These are phyloP conservation scores for Pyrrhoderma lamaoense DNA, from an alignment of 1,284 basidiomycete genomes.

Conservation along the genomic window DNA sequence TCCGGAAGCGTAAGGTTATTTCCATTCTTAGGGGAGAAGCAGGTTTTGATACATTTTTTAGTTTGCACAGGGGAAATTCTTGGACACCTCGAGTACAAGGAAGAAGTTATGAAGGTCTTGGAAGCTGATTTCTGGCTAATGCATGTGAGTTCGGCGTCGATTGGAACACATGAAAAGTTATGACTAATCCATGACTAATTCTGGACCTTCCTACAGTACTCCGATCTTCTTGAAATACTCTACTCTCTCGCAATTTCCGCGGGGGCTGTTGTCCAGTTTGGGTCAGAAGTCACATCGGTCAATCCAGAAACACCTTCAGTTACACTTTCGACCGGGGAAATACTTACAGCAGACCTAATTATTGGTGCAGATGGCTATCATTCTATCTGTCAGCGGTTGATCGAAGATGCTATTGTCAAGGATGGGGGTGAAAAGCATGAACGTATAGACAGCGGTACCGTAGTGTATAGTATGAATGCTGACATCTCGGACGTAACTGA, in stretches of 20 bases:
- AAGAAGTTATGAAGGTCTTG: constrained; percentile 45
- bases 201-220: constrained; percentile 32
- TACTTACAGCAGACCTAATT: constrained; percentile 47
- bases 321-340: constrained; percentile 39
- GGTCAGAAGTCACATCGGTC: constrained; percentile 32
- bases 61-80: constrained; percentile 38
- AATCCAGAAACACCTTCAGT: constrained; percentile 27
- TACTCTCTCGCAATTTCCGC: constrained; percentile 38
- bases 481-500: constrained; percentile 14
- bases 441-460: constrained; percentile 14
- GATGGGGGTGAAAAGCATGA: constrained; percentile 4
- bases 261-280: constrained; percentile 37
- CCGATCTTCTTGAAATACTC: constrained; percentile 38
- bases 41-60: constrained; percentile 21
- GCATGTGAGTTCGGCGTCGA: constrained; percentile 12
- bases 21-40: not conserved
- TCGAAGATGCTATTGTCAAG: constrained; percentile 22
- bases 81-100: constrained; percentile 43
- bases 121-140: constrained; percentile 40
- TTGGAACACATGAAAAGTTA: constrained; percentile 8
- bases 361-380: constrained; percentile 55
- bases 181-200: constrained; percentile 10
- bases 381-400: constrained; percentile 30
- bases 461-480: constrained; percentile 16
- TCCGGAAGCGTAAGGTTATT: constrained; percentile 12